Percentiles rank a stretch among this genome's conserved stretches.
phyloP scores from a whole-genome alignment of 441 rosid species.

The Croton laevigatus region DNA sequence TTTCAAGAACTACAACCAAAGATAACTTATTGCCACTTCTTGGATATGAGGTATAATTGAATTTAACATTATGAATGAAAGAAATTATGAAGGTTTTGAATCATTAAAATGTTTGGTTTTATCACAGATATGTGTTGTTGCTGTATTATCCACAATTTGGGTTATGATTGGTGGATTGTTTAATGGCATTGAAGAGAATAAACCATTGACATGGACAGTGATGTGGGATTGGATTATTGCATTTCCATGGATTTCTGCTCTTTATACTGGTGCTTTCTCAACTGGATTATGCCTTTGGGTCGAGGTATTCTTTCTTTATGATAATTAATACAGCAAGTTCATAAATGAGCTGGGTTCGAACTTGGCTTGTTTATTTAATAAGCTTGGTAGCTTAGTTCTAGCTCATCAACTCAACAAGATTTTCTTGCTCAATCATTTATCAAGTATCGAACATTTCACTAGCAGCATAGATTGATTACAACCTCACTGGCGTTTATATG shows the following conservation, averaged over 20 bases:
- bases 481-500: no score
- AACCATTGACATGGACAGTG: slow-evolving; percentile 46
- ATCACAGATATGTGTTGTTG: slow-evolving; percentile 45
- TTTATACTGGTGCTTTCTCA: slow-evolving; percentile 55
- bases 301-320: slow-evolving; percentile 38
- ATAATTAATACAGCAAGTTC: not conserved
- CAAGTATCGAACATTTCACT: no score
- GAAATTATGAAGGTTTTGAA: no score
- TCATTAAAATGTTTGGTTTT: slow-evolving; percentile 3
- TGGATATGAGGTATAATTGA: slow-evolving; percentile 45
- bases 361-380: no score
- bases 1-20: slow-evolving; percentile 46
- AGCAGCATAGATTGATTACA: no score
- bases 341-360: not conserved
- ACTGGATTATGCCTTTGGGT: slow-evolving; percentile 59
- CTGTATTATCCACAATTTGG: slow-evolving; percentile 49
- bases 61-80: no score
- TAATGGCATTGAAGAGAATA: slow-evolving; percentile 27
- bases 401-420: no score
- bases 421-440: no score
- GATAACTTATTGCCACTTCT: slow-evolving; percentile 51
- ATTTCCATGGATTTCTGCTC: slow-evolving; percentile 66
- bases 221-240: slow-evolving; percentile 46
- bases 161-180: slow-evolving; percentile 39
- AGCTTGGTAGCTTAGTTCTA: no score